These are phyloP conservation scores for Candida dubliniensis DNA, from an alignment of 1,139 yeast species.

Conservation along the genomic window DNA sequence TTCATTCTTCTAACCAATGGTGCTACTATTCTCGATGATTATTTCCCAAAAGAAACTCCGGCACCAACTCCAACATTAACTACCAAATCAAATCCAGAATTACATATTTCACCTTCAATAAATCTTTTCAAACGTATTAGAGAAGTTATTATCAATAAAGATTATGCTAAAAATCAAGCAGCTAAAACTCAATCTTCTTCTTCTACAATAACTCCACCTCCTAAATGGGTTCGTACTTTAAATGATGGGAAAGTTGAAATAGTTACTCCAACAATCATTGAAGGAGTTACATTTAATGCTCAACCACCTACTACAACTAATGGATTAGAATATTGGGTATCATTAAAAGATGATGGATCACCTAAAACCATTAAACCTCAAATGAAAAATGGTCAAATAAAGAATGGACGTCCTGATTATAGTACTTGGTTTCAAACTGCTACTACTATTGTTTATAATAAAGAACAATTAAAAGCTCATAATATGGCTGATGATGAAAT, in stretches of 20 bases:
- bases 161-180: constrained; percentile 34
- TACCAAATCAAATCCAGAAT: constrained; percentile 9
- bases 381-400: constrained; percentile 66
- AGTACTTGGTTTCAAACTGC: constrained; percentile 76
- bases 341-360: constrained; percentile 72
- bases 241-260: constrained; percentile 56
- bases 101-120: neutral
- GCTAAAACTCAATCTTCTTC: constrained; percentile 15
- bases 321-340: constrained; percentile 80
- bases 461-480: constrained; percentile 66
- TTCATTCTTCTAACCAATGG: constrained; percentile 10
- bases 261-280: constrained; percentile 79
- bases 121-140: constrained; percentile 31
- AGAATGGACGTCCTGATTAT: constrained; percentile 68
- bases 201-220: constrained; percentile 25
- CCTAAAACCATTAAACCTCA: constrained; percentile 80
- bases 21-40: constrained; percentile 11
- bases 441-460: constrained; percentile 53
- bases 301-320: constrained; percentile 67
- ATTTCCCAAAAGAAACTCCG: constrained; percentile 13
- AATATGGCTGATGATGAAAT: constrained; percentile 62
- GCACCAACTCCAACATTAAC: too few relatives aligned
- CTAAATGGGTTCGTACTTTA: constrained; percentile 77
- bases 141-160: constrained; percentile 42
- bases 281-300: constrained; percentile 76